Base-by-base conservation (phyloP, 805 yeast species). In the Sungouiozyma ichnusensis region DNA sequence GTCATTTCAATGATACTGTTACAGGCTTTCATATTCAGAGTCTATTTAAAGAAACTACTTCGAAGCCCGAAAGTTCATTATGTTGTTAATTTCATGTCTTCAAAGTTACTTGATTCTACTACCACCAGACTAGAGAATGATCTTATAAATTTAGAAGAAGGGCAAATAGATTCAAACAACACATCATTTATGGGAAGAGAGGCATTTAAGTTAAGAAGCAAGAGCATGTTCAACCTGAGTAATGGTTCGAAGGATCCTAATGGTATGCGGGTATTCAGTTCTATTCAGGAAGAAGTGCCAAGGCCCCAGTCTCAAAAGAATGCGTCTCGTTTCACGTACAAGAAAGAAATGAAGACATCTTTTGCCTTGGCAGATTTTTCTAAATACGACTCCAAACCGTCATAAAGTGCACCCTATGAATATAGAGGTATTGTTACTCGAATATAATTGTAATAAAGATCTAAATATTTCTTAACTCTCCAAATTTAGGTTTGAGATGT, bases 281-380 rank as follows among this genome's bases (percentile, higher is more conserved):
- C 29, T 24, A 11, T 11, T 7, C 9, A 24, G 9, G 9, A 24
- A 24, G 29, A 24, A 24, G 9, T 7, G 6, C 6, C 11, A 24
- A 29, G 48, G 37, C 35, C 50, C 17, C 6, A 34, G 31, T 37
- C 43, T 15, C 35, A 38, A 37, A 16, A 42, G 19, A 14, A 16
- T 7, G 17, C 35, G 33, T 20, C 43, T 9, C 16, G 36, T 15
- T 36, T 43, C 32, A 40, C 50, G 18, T 32, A 45, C 18, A 40
- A 38, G 7, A 36, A 24, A 11, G 29, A 40, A 5, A 16, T 45
- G 9, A 35, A 33, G 36, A 38, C 48, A 5, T 37, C 42, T 18
- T 45, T 45, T 16, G 40, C 48, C 0, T 35, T 59, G 36, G 55
- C 63, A 1, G 63, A 59, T 40, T 59, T 59, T 38, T 55, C 59